Evolutionary conservation across 2,329 filamentous ascomycete genomes (phyloP), one percentile per base, ranked within the genome.

Genomic region (Colletotrichum eleusines): DNA sequence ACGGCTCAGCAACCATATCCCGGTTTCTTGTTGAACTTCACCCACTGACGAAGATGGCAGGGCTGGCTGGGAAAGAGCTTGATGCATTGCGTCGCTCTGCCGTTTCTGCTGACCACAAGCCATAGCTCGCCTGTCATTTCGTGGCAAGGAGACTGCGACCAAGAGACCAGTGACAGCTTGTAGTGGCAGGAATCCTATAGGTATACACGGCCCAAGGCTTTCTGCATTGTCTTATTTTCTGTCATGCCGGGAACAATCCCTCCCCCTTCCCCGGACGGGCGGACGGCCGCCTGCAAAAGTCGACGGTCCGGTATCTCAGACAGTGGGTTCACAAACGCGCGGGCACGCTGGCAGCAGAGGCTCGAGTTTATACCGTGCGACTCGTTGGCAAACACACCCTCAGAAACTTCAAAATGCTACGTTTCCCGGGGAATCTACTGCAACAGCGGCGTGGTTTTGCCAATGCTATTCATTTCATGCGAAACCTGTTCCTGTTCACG

Each of bases 1-100:
- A 70, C 66, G 14, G 59, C 51, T 70, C 66, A 69, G 66, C 54
- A 66, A 72, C 66, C 54, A 50, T 48, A 70, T 69, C 48, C 61
- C 54, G 26, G 48, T 48, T 42, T 11, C 23, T 48, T 64, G 38
- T 59, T 63, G 64, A 54, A 59, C 54, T 28, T 48, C 57, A 16
- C 54, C 12, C 38, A 59, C 38, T 35, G 64, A 50, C 59, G 59
- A 40, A 63, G 23, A 54, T 69, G 53, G 44, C 65, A 63, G 48
- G 48, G 57, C 63, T 64, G 61, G 12, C 58, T n/a, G 16, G 51
- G 16, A 50, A n/a, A 28, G 35, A 59, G 38, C 28, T 53, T 38
- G 23, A 33, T n/a, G 53, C 59, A 42, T 48, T 35, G 48, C 48
- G 23, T 33, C 33, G 26, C 60, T 59, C 42, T 46, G 61, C 50